Base-by-base conservation (phyloP, 2,329 filamentous ascomycete species). In the Clonostachys byssicola region DNA sequence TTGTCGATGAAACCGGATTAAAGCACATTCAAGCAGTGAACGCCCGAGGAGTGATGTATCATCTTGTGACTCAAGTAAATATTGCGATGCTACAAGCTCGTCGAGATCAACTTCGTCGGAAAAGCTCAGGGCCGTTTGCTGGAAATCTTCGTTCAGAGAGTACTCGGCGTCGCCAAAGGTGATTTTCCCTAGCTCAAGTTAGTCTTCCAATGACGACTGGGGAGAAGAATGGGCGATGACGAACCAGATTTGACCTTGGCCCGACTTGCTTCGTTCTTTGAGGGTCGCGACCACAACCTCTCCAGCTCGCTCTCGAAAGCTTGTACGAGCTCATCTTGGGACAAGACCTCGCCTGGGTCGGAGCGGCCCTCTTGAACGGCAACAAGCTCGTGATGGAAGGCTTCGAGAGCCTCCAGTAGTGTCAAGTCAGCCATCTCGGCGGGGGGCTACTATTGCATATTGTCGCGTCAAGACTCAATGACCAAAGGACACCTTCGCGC, bases 71-170 rank as follows among this genome's bases (percentile, higher is more conserved):
- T 86, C 83, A 45, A 95, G 72, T 48, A 95, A 81, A 44, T 94
- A 79, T 54, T 80, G 78, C 10, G 90, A 88, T 16, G 92, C 87
- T 57, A 94, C 82, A 48, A 95, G 64, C 67, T 99, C 95, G 67
- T 99, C 92, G 45, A 99, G 75, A 58, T 96, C 85, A 51, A 96
- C 75, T 56, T 90, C 89, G 65, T 97, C 92, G 47, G 92, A 88
- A 36, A 99, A 75, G 57, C 89, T 81, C 34, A 95, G 75, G 20
- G 85, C 81, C 55, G 86, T 83, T 65, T 96, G 86, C 60, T 92
- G 84, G 67, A 99, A 97, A 52, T 90, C 85, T 47, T 88, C 80
- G 67, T 95, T 96, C 70, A 99, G 74, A 18, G 78, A 73, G 65
- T 90, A 97, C 58, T 92, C 82, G 34, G 81, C 78, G 52, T 84